phyloP scores from a whole-genome alignment of 805 yeast species.

The Wickerhamomyces canadensis region DNA sequence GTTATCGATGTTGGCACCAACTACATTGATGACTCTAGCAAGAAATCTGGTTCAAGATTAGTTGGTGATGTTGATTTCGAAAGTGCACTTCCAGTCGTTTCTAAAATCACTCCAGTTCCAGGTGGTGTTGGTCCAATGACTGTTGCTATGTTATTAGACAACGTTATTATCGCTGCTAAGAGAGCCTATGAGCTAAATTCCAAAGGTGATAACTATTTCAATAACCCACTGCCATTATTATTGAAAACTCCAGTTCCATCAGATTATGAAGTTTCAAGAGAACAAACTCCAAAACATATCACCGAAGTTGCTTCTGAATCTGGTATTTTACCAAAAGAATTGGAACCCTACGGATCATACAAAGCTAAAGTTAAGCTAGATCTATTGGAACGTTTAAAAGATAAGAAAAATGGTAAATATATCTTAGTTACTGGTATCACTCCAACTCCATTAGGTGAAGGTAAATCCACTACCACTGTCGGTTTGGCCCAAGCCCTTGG shows the following conservation, averaged over 20 bases:
- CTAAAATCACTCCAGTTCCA: slow-evolving; percentile 90
- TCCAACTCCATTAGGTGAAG: slow-evolving; percentile 98
- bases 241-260: slow-evolving; percentile 73
- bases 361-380: slow-evolving; percentile 83
- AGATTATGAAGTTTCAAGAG: slow-evolving; percentile 85
- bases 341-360: slow-evolving; percentile 83
- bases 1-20: slow-evolving; percentile 96
- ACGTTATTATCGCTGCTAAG: slow-evolving; percentile 77
- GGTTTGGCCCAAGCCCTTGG: slow-evolving; percentile 97
- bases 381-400: slow-evolving; percentile 60
- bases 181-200: slow-evolving; percentile 35
- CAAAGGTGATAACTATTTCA: slow-evolving; percentile 41
- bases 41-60: slow-evolving; percentile 72
- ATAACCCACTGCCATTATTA: slow-evolving; percentile 52
- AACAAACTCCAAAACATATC: slow-evolving; percentile 82
- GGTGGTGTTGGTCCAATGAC: slow-evolving; percentile 99
- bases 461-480: slow-evolving; percentile 93
- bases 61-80: slow-evolving; percentile 95
- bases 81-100: slow-evolving; percentile 55
- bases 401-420: slow-evolving; percentile 71
- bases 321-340: slow-evolving; percentile 72
- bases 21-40: slow-evolving; percentile 68
- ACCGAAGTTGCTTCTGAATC: slow-evolving; percentile 70
- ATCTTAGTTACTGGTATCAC: slow-evolving; percentile 95
- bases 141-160: slow-evolving; percentile 88